Base-by-base conservation (phyloP, 352 stramenopile genomes). In the Phytopythium mirpurense region DNA sequence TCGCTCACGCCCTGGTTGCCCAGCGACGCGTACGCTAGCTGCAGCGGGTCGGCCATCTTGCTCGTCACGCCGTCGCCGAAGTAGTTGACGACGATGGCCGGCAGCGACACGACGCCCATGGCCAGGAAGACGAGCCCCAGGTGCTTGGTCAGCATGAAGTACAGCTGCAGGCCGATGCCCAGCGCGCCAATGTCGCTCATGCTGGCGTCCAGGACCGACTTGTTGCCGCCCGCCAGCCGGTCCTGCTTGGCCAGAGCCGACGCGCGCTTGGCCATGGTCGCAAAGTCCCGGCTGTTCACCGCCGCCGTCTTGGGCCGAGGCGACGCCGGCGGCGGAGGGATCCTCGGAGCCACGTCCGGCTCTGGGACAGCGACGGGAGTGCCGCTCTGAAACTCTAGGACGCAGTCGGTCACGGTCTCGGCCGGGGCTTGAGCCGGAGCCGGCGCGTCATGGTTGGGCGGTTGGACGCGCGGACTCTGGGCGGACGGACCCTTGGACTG, bases 71-170 rank as follows among this genome's bases (percentile, higher is more conserved):
- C 83, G 38, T 93, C 50, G 18, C 81, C 83, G 9, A 58, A 81
- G 29, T 79, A 72, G 51, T 92, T 86, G 9, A 90, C 56, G 0
- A 78, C 57, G 41, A 94, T 88, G 3, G 62, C 59, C 1, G 81
- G 83, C 16, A 91, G 52, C 16, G 83, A 67, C 6, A 89, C 45
- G 34, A 89, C 54, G 15, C 80, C 80, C 78, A 93, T 91, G 40
- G 68, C n/a, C 7, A 90, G 44, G 49, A 95, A 90, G 6, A 65
- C 60, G 19, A 82, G 60, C 29, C 63, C 63, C 51, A 89, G 47
- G 48, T 90, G 87, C 70, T 92, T 89, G 40, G 79, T 86, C 29
- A 95, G 57, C 65, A 93, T 80, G 36, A 95, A 95, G 44, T 93
- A 95, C 5, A 95, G 67, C 66, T 88, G 73, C 62, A 95, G 70